Conservation (phyloP, 192 early-diverging fungal species). For the Mortierella hygrophila region DNA sequence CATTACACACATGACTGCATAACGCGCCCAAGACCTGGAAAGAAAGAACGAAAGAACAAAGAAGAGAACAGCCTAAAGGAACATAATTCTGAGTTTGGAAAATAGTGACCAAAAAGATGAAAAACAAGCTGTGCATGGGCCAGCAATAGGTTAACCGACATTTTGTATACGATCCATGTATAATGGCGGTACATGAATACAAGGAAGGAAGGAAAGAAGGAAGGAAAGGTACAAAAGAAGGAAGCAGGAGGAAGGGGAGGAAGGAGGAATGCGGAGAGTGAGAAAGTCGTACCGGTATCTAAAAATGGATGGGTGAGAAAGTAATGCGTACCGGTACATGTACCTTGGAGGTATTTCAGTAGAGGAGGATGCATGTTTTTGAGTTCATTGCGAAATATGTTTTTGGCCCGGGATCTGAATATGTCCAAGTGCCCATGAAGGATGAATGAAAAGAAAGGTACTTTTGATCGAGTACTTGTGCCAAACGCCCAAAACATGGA, state of each 20-base stretch:
- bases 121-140: neutral
- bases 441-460: too few species aligned
- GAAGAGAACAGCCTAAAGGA: too few species aligned
- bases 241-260: neutral
- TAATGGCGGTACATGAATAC: neutral
- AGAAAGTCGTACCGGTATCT: neutral
- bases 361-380: too few species aligned
- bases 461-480: too few species aligned
- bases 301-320: neutral
- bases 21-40: neutral
- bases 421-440: too few species aligned
- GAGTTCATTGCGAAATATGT: too few species aligned
- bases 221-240: neutral
- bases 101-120: neutral
- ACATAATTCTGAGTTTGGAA: neutral
- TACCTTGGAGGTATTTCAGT: too few species aligned
- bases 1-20: neutral
- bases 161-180: neutral
- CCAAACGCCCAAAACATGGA: too few species aligned
- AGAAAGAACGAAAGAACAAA: neutral
- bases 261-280: neutral
- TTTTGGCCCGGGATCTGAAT: too few species aligned
- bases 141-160: slow-evolving; percentile 4
- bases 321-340: too few species aligned
- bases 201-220: neutral